These are phyloP conservation scores for Ogataea glucozyma DNA, from an alignment of 805 yeast genomes.

Conservation along the genomic window DNA sequence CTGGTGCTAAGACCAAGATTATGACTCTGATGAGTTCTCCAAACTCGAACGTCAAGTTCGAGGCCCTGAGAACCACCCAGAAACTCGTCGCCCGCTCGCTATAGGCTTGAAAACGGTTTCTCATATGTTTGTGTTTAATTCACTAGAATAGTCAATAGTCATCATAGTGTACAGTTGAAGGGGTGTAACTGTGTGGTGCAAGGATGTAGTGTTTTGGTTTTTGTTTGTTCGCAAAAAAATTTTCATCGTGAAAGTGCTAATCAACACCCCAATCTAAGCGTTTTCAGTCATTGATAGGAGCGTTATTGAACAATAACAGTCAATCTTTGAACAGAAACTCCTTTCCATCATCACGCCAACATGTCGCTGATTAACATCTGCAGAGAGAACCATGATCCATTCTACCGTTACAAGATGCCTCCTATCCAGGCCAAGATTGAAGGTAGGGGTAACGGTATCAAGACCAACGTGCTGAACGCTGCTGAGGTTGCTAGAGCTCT, in stretches of 20 bases:
- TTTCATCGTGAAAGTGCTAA: neutral
- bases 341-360: neutral
- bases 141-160: too few relatives aligned
- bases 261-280: neutral
- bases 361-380: constrained; percentile 92
- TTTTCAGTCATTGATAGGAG: too few relatives aligned
- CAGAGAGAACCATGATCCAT: constrained; percentile 96
- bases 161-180: too few relatives aligned
- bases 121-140: neutral
- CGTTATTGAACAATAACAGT: neutral
- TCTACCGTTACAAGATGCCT: constrained; percentile 99
- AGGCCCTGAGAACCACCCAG: constrained; percentile 95
- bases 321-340: neutral
- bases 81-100: constrained; percentile 78
- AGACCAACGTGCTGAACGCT: constrained; percentile 88
- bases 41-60: constrained; percentile 87
- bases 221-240: constrained; percentile 1
- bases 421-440: constrained; percentile 94
- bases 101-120: neutral
- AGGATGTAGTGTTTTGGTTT: constrained; percentile 7
- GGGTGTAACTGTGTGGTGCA: constrained; percentile 2
- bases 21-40: constrained; percentile 82
- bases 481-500: constrained; percentile 93
- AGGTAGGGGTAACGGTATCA: constrained; percentile 99
- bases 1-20: constrained; percentile 71